phyloP scores from a whole-genome alignment of 2,329 filamentous ascomycete species.

The Colletotrichum tamarilloi region DNA sequence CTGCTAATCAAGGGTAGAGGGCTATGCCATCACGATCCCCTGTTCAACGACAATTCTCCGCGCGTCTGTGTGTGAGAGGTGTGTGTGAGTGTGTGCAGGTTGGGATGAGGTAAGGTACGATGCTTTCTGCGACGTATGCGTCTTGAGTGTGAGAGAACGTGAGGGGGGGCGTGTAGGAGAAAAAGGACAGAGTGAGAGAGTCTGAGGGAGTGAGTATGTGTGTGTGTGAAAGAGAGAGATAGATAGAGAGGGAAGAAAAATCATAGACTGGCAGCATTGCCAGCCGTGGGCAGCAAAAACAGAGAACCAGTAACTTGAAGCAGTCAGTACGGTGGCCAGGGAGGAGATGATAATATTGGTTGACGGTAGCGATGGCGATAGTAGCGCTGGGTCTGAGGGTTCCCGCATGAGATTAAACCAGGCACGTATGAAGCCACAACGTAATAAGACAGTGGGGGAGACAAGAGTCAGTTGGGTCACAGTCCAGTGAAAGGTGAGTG shows the following conservation, averaged over 20 bases:
- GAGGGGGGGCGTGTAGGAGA: neutral
- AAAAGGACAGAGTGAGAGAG: conserved; percentile 10
- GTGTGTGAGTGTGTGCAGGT: conserved; percentile 34
- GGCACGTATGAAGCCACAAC: conserved; percentile 33
- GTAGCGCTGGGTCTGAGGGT: conserved; percentile 31
- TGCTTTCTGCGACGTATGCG: neutral
- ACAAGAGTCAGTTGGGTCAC: conserved; percentile 25
- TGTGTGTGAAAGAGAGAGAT: neutral
- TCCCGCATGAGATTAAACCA: conserved; percentile 31
- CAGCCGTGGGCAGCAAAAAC: conserved; percentile 6
- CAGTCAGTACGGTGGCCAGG: neutral
- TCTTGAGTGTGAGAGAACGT: neutral
- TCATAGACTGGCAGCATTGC: neutral
- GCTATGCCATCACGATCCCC: conserved; percentile 47
- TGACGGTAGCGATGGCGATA: conserved; percentile 14
- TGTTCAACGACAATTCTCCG: conserved; percentile 50
- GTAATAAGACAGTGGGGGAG: conserved; percentile 35
- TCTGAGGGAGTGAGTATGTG: neutral
- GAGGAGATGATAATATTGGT: conserved; percentile 14
- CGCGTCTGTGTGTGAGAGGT: conserved; percentile 41
- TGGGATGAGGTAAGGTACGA: neutral
- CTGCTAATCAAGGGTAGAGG: conserved; percentile 51
- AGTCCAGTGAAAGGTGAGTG: conserved; percentile 10
- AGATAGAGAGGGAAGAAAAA: neutral
- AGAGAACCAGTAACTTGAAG: neutral